Evolutionary conservation across 1,284 basidiomycete species (phyloP), one percentile per base, ranked within the genome.

Genomic region (Moesziomyces parantarcticus): DNA sequence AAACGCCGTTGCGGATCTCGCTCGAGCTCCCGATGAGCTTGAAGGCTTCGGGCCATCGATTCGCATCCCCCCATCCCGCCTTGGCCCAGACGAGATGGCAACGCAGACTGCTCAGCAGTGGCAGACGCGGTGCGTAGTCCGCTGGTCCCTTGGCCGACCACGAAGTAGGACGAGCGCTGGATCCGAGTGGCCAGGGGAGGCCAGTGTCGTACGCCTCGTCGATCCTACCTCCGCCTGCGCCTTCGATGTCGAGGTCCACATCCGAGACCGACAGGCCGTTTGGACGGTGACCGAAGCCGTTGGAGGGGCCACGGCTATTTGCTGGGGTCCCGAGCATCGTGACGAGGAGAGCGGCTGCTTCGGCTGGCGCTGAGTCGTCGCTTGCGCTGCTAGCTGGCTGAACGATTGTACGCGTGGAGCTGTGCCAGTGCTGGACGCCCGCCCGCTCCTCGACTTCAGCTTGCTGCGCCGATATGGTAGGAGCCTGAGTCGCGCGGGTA

Each of bases 231-330:
- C 60, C 69, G 4, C 78, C 70, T 34, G 79, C 74, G 14, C 77
- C 78, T 59, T 83, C 81, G 29, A 81, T 78, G 49, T 83, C 79
- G 58, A 83, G 69, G 47, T 83, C 81, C 16, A 80, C 68, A 20
- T 79, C 80, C 20, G 75, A 61, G 26, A 65, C 61, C 14, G 63
- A 67, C 5, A 62, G 46, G 1, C 43, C 55, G 7, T 47, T 46
- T 21, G 58, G 68, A 40, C 57, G 59, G 48, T 71, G 68, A 16
- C 60, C 54, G 58, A 60, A 62, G 48, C 36, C 50, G 55, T 59
- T 71, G 40, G 62, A 58, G 34, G 62, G 50, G 41, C 40, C 59
- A 48, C 65, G 65, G 45, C 62, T 71, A 26, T 60, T 71, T 9
- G 68, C 68, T 25, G 68, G 68, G 7, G 53, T 56, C 46, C 68